Conservation (phyloP, 179 eudicot genomes). For the Camellia oleifera region DNA sequence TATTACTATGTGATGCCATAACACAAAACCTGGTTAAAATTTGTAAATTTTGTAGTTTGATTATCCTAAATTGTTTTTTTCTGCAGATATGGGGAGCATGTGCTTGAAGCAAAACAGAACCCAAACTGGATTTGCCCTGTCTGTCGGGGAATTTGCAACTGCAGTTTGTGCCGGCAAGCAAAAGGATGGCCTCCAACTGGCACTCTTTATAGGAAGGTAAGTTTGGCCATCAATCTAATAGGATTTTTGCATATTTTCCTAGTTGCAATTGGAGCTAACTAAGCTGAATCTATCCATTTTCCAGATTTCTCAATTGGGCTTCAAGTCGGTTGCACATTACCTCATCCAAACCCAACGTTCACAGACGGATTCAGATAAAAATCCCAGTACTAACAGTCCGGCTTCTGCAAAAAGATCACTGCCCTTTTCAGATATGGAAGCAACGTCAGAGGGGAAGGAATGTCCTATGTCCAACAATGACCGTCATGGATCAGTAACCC, state of each 20-base stretch:
- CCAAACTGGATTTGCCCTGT: slow-evolving; percentile 89
- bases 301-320: slow-evolving; percentile 59
- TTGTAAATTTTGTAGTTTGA: background rate
- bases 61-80: background rate
- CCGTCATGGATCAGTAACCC: background rate
- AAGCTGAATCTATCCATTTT: slow-evolving; percentile 7
- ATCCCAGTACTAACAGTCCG: slow-evolving; percentile 19
- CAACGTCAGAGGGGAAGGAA: slow-evolving; percentile 15
- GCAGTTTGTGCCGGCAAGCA: slow-evolving; percentile 90
- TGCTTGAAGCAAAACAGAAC: slow-evolving; percentile 77
- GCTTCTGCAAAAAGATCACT: slow-evolving; percentile 54
- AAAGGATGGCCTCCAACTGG: slow-evolving; percentile 95
- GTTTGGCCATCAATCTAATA: background rate
- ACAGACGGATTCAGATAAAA: slow-evolving; percentile 27
- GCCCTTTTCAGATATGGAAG: slow-evolving; percentile 39
- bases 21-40: background rate
- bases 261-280: background rate
- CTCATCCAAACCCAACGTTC: slow-evolving; percentile 59
- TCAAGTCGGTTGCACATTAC: slow-evolving; percentile 85
- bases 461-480: background rate
- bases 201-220: slow-evolving; percentile 57
- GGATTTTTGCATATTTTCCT: background rate
- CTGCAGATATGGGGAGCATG: slow-evolving; percentile 88
- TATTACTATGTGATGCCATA: background rate
- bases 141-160: slow-evolving; percentile 96